phyloP scores from a whole-genome alignment of 805 yeast species.

The Ogataea chonburiensis region DNA sequence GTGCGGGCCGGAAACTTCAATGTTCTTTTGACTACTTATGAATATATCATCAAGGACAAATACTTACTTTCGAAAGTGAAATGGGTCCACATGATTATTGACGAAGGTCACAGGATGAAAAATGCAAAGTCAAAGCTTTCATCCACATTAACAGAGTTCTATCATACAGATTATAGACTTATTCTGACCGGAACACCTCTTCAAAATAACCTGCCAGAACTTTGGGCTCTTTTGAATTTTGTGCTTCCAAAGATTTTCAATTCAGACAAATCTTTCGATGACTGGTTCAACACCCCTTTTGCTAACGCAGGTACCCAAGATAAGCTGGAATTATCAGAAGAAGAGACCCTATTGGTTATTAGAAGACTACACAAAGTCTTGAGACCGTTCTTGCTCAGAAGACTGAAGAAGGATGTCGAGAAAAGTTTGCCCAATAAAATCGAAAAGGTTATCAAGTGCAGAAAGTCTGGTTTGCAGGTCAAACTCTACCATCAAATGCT shows the following conservation, averaged over 20 bases:
- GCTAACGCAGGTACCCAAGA: constrained; percentile 84
- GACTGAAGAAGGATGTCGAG: constrained; percentile 85
- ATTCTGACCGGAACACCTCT: constrained; percentile 87
- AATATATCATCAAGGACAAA: constrained; percentile 76
- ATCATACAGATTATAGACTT: constrained; percentile 72
- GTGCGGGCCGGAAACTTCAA: constrained; percentile 70
- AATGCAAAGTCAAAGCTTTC: constrained; percentile 75
- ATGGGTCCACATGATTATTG: constrained; percentile 87
- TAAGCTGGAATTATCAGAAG: constrained; percentile 77
- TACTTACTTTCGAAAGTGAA: constrained; percentile 64
- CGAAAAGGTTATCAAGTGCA: constrained; percentile 79
- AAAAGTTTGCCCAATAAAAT: constrained; percentile 83
- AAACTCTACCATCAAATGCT: constrained; percentile 76
- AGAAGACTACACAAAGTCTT: constrained; percentile 84
- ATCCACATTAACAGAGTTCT: constrained; percentile 64
- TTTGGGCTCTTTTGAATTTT: constrained; percentile 82
- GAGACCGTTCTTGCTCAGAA: constrained; percentile 79
- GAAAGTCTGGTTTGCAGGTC: constrained; percentile 68
- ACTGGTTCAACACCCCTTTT: constrained; percentile 88
- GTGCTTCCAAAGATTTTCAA: constrained; percentile 83
- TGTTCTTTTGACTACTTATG: constrained; percentile 77
- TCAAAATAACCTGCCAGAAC: constrained; percentile 80
- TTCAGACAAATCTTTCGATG: constrained; percentile 82
- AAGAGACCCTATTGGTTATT: constrained; percentile 77
- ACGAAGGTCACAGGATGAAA: constrained; percentile 90